Evolutionary conservation across 2,329 filamentous ascomycete species (phyloP).

Genomic region (Calonectria hawksworthii): DNA sequence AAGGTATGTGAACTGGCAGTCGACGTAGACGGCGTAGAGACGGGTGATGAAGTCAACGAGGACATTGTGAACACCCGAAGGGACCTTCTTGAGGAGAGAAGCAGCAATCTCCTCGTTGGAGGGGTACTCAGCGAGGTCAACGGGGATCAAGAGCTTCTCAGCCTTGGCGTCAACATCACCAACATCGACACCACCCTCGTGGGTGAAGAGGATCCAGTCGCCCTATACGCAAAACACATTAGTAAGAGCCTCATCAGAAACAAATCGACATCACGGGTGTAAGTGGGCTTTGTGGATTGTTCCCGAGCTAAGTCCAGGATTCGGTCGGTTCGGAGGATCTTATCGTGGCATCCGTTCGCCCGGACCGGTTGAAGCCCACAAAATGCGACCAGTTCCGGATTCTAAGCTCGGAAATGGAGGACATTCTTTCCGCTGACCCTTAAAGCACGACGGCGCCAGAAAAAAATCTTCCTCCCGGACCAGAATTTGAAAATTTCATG

Average conservation of each 20-base stretch:
- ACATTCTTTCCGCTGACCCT: conserved; percentile 37
- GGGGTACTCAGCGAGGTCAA: conserved; percentile 94
- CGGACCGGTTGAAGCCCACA: conserved; percentile 49
- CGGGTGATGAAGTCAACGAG: conserved; percentile 99
- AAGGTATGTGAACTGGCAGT: conserved; percentile 99
- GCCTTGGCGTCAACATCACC: conserved; percentile 99
- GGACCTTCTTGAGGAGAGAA: conserved; percentile 91
- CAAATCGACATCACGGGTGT: conserved; percentile 17
- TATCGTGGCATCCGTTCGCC: conserved; percentile 57
- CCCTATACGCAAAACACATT: conserved; percentile 70
- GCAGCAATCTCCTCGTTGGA: conserved; percentile 94
- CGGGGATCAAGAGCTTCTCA: conserved; percentile 97
- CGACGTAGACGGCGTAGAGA: conserved; percentile 98
- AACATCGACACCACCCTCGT: conserved; percentile 99
- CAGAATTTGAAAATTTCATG: not conserved
- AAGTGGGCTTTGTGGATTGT: conserved; percentile 32
- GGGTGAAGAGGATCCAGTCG: conserved; percentile 99
- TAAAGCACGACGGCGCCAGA: conserved; percentile 3
- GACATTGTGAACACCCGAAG: conserved; percentile 96
- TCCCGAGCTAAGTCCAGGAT: conserved; percentile 34
- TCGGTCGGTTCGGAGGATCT: conserved; percentile 37
- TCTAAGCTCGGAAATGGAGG: conserved; percentile 35
- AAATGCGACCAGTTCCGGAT: conserved; percentile 35
- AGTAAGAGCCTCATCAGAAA: conserved; percentile 34
- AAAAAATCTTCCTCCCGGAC: conserved; percentile 21